Evolutionary conservation across 164 flowering plant species (phyloP).

Genomic region (Vitis amurensis): DNA sequence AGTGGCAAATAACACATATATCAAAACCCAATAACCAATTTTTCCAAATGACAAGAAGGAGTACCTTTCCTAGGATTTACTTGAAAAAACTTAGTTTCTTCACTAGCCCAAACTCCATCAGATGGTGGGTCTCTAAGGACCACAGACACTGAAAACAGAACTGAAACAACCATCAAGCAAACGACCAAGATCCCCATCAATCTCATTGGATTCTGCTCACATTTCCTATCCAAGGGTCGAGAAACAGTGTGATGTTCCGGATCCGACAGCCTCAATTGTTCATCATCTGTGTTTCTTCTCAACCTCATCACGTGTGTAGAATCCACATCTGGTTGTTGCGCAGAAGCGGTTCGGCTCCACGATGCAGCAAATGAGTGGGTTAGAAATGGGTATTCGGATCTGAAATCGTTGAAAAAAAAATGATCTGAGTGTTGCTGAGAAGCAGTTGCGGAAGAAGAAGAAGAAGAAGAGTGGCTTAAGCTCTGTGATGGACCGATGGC

Average conservation of each 20-base stretch:
- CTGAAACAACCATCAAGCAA: slow-evolving; percentile 43
- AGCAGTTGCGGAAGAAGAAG: not conserved
- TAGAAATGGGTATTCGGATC: slow-evolving; percentile 11
- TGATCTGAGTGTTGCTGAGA: not conserved
- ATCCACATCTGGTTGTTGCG: slow-evolving; percentile 20
- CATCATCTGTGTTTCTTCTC: slow-evolving; percentile 20
- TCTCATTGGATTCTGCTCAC: slow-evolving; percentile 30
- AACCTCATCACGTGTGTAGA: slow-evolving; percentile 41
- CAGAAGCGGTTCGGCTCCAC: not conserved
- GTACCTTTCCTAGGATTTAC: slow-evolving; percentile 28
- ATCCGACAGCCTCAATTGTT: slow-evolving; percentile 21
- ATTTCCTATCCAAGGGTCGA: slow-evolving; percentile 30
- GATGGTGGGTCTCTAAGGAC: slow-evolving; percentile 38
- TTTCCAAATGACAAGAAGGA: slow-evolving; percentile 2
- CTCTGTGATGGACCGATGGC: no score
- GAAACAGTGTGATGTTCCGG: slow-evolving; percentile 14
- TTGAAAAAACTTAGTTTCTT: slow-evolving; percentile 32
- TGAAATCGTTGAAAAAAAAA: not conserved
- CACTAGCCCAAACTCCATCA: slow-evolving; percentile 33
- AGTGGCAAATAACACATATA: no score
- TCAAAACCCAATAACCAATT: no score
- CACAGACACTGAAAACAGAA: slow-evolving; percentile 44
- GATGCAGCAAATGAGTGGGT: not conserved
- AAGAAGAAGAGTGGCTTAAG: not conserved
- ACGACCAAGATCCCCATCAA: slow-evolving; percentile 40